Percentiles rank a stretch among this genome's conserved stretches.
These are phyloP conservation scores for Penicillium concentricum DNA, from an alignment of 2,329 filamentous ascomycete genomes.

Conservation along the genomic window DNA sequence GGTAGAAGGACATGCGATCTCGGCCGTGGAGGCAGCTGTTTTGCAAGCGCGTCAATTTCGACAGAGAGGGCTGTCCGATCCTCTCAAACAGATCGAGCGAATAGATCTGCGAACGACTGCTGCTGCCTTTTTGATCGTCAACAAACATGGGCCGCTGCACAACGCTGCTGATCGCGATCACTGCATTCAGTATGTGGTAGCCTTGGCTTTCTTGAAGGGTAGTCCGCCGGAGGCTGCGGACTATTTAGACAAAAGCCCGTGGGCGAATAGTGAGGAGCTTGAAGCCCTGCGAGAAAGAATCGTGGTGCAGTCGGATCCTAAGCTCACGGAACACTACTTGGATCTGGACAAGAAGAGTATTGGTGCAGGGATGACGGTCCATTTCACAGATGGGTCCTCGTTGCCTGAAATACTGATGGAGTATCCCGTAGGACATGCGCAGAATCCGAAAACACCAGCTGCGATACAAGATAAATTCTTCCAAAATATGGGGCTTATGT, in stretches of 20 bases:
- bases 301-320: slow-evolving; percentile 23
- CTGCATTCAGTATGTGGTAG: slow-evolving; percentile 37
- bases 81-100: slow-evolving; percentile 21
- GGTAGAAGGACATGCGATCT: slow-evolving; percentile 36
- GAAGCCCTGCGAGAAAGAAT: slow-evolving; percentile 29
- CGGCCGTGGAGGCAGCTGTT: slow-evolving; percentile 36
- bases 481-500: slow-evolving; percentile 20
- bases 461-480: slow-evolving; percentile 17
- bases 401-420: slow-evolving; percentile 35
- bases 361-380: slow-evolving; percentile 27
- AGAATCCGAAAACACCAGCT: slow-evolving; percentile 12
- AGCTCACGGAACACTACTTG: slow-evolving; percentile 33
- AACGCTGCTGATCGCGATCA: slow-evolving; percentile 39
- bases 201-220: slow-evolving; percentile 35
- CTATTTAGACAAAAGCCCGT: slow-evolving; percentile 29
- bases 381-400: slow-evolving; percentile 22
- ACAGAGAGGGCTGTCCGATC: slow-evolving; percentile 9
- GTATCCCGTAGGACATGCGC: slow-evolving; percentile 29
- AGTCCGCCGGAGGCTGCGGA: slow-evolving; percentile 22
- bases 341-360: slow-evolving; percentile 28
- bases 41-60: slow-evolving; percentile 13
- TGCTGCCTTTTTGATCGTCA: slow-evolving; percentile 35
- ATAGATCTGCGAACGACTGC: slow-evolving; percentile 31
- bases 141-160: slow-evolving; percentile 28
- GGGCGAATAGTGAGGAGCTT: slow-evolving; percentile 20